A percentile compares a stretch with the other conserved stretches of the same genome.
These are phyloP conservation scores for Sphenostylis stenocarpa DNA, from an alignment of 306 rosid species.

Conservation along the genomic window DNA sequence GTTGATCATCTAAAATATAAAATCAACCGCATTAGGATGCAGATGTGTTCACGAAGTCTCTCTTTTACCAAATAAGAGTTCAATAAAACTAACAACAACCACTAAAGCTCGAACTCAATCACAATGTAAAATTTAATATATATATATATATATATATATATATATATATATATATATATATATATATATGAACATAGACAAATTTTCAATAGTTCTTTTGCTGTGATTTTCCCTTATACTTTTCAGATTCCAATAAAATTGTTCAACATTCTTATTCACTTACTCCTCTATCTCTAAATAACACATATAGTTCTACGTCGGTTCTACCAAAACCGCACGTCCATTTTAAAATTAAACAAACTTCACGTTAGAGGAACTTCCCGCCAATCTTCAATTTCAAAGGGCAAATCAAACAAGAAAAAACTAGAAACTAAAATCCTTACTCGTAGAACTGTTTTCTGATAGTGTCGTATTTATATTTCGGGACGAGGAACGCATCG, in stretches of 20 bases:
- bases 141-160: too few species aligned
- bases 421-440: constrained; percentile 13
- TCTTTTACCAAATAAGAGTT: neutral
- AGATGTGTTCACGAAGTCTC: neutral
- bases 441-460: constrained; percentile 72
- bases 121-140: neutral
- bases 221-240: neutral
- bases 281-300: neutral
- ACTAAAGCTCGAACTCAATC: neutral
- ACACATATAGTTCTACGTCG: neutral
- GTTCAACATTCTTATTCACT: neutral
- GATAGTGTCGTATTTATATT: constrained; percentile 61
- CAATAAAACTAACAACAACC: neutral
- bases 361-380: neutral
- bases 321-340: neutral
- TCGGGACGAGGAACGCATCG: constrained; percentile 61
- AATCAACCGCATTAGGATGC: constrained; percentile 2
- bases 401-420: neutral
- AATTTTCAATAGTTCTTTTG: neutral
- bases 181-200: neutral
- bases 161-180: too few species aligned
- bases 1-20: neutral
- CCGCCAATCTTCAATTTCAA: neutral
- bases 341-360: neutral
- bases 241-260: neutral